Evolutionary conservation across 768 basidiomycete species (phyloP), one percentile per base, ranked within the genome.

Genomic region (Tricholomella constricta): DNA sequence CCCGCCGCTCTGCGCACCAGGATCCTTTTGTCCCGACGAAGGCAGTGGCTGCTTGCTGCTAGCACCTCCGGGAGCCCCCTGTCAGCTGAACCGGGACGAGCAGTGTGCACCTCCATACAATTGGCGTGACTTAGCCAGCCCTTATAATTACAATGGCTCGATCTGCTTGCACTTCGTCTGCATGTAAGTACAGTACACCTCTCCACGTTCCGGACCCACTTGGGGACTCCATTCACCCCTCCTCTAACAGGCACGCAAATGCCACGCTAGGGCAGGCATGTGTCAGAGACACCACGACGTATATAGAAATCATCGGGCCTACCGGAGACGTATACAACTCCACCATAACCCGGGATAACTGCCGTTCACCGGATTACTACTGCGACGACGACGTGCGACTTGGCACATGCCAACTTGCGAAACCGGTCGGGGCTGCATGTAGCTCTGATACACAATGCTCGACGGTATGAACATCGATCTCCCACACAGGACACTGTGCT

Each of bases 1-100:
- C 8, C 86, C 86, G 1, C 78, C 81, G 0, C 65, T 81, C 29
- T 89, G 87, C 59, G 61, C 69, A 1, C 43, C 52, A 14, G 83
- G 78, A 7, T 65, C 70, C n/a, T 88, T 84, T 68, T 88, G 86
- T 58, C 85, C 85, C 1, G 86, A 89, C 59, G 83, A 86, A 61
- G 84, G 82, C 11, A 78, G 78, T 57, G 78, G 76, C 3, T 89
- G 87, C 64, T 61, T 70, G 29, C 57, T 64, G 4, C 66, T 79
- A 40, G 64, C 74, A 0, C 51, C 62, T 1, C 65, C 77, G 2
- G 85, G 84, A 0, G 68, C 63, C 6, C 29, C 69, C 0, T 88
- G 86, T 62, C 81, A 88, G 63, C 64, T 86, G 61, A 80, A 82
- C 52, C 70, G 86, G 35, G 86, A 88, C 62, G 84, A 80, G 37